Percentiles rank a stretch among this genome's conserved stretches.
Evolutionary conservation across 2,329 filamentous ascomycete species (phyloP).

Genomic region (Zopfia rhizophila): DNA sequence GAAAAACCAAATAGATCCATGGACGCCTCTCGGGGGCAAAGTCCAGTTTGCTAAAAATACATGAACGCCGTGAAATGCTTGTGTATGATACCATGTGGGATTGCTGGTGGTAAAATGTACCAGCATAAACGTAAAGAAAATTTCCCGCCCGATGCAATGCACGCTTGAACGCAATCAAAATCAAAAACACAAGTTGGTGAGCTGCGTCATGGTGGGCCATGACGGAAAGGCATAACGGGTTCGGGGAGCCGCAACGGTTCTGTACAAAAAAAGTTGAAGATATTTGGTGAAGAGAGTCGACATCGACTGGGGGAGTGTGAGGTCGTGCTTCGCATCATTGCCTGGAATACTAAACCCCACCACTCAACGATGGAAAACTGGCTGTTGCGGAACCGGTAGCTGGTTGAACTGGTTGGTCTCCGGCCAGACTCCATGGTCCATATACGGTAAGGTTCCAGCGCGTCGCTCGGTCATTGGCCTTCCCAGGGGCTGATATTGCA

Average conservation of each 20-base stretch:
- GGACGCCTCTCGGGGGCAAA: no score
- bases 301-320: no score
- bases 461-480: slow-evolving; percentile 58
- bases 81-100: slow-evolving; percentile 18
- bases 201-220: no score
- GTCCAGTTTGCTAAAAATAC: no score
- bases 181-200: slow-evolving; percentile 16
- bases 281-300: not conserved
- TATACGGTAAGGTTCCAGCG: slow-evolving; percentile 57
- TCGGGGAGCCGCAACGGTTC: not conserved
- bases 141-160: slow-evolving; percentile 45
- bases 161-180: slow-evolving; percentile 49
- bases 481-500: slow-evolving; percentile 63
- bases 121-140: slow-evolving; percentile 25
- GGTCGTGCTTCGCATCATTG: not conserved
- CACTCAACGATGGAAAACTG: slow-evolving; percentile 42
- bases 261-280: slow-evolving; percentile 15
- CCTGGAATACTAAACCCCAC: no score
- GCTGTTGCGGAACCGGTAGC: slow-evolving; percentile 49
- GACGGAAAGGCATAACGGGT: no score
- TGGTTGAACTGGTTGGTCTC: slow-evolving; percentile 52
- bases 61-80: slow-evolving; percentile 37
- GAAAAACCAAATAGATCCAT: no score
- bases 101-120: slow-evolving; percentile 18
- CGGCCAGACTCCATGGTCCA: slow-evolving; percentile 52